These are phyloP conservation scores for Colletotrichum sp. DNA, from an alignment of 2,329 filamentous ascomycete species.

Conservation along the genomic window DNA sequence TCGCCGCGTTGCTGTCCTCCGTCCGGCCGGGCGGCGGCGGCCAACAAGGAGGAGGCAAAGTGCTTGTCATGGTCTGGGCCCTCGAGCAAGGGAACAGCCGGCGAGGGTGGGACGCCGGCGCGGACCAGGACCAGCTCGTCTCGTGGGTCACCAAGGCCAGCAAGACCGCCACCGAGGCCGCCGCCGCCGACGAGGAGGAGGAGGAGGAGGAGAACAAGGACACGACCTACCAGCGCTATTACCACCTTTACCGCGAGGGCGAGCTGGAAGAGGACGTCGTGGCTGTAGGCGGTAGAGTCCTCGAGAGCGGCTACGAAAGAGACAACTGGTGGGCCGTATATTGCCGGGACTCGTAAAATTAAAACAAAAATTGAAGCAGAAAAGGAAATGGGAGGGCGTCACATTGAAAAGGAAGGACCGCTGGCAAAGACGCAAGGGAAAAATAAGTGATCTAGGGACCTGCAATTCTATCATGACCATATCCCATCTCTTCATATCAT, in stretches of 20 bases:
- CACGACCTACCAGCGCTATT: conserved; percentile 82
- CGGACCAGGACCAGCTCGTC: conserved; percentile 90
- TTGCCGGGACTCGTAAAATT: conserved; percentile 23
- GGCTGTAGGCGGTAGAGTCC: conserved; percentile 74
- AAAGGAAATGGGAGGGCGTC: background rate
- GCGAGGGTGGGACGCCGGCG: conserved; percentile 84
- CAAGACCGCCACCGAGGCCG: conserved; percentile 23
- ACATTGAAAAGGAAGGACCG: background rate
- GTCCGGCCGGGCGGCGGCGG: conserved; percentile 51
- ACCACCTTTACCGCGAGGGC: conserved; percentile 86
- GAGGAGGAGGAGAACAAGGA: background rate
- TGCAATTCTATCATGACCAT: conserved; percentile 21
- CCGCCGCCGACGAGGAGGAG: background rate
- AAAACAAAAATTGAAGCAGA: background rate
- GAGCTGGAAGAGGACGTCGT: conserved; percentile 84
- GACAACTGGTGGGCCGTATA: conserved; percentile 97
- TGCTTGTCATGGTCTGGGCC: conserved; percentile 92
- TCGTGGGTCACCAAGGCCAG: conserved; percentile 78
- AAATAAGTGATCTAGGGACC: conserved; percentile 6
- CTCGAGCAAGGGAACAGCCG: conserved; percentile 88
- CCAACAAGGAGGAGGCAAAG: conserved; percentile 54
- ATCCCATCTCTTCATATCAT: conserved; percentile 16
- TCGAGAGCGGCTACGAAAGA: conserved; percentile 88
- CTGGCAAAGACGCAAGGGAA: background rate
- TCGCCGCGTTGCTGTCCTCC: conserved; percentile 72